Conservation (phyloP, 2,329 filamentous ascomycete species). For the Clonostachys rhizophaga region DNA sequence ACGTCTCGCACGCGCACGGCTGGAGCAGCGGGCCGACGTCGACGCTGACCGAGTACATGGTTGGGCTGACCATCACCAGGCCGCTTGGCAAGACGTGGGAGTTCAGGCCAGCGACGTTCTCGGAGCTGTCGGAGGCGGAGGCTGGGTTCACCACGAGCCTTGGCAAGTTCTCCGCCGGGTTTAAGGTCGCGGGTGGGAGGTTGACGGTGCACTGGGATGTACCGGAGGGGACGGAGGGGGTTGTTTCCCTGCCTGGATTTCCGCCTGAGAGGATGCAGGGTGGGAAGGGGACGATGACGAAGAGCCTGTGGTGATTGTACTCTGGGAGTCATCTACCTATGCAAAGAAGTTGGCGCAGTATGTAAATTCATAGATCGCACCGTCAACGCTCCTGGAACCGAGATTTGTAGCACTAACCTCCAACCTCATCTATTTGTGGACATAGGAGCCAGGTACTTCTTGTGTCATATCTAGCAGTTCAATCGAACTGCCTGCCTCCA, state of each 20-base stretch:
- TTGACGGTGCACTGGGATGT: background rate
- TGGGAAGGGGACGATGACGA: background rate
- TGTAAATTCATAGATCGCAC: too few species aligned
- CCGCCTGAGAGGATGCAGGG: background rate
- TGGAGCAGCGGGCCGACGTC: conserved; percentile 43
- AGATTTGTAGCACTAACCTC: too few species aligned
- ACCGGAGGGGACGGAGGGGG: background rate
- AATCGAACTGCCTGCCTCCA: too few species aligned
- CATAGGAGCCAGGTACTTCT: too few species aligned
- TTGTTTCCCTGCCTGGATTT: background rate
- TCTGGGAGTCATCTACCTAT: too few species aligned
- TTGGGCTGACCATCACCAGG: conserved; percentile 24
- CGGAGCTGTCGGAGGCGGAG: background rate
- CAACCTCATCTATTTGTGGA: too few species aligned
- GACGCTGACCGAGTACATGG: conserved; percentile 34
- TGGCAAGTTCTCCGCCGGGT: background rate
- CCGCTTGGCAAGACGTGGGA: background rate
- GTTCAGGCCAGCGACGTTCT: background rate
- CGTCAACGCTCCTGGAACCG: too few species aligned
- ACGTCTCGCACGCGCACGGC: conserved; percentile 44
- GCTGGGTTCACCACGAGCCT: background rate
- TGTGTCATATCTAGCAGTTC: too few species aligned
- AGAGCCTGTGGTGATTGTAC: background rate
- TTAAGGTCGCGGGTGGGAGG: background rate
- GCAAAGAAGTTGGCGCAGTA: too few species aligned